A percentile compares a stretch with the other conserved stretches of the same genome.
Conservation (phyloP, 116 monocot species). For the Iris pallida region DNA sequence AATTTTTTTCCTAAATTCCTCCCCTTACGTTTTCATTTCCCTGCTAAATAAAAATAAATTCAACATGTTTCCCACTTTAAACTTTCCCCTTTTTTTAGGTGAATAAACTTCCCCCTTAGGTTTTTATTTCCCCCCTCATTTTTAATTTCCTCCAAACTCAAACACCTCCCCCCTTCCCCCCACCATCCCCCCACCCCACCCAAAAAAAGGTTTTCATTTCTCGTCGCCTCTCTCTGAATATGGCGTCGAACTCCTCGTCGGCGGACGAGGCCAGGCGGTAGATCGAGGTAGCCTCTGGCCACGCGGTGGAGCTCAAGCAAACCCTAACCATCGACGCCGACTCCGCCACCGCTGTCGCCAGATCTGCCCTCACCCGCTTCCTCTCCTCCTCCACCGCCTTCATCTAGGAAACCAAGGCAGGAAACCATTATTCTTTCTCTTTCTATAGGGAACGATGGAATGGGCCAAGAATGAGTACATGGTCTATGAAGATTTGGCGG, state of each 20-base stretch:
- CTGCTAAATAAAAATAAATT: no score
- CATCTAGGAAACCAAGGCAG: constrained; percentile 15
- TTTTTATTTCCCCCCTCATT: no score
- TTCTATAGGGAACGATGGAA: constrained; percentile 13
- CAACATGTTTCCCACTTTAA: no score
- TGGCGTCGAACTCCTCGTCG: not conserved
- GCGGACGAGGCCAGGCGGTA: constrained; percentile 5
- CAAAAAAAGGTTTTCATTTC: no score
- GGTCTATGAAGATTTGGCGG: constrained; percentile 18
- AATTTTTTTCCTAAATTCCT: no score
- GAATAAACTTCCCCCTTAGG: no score
- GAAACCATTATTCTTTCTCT: not conserved
- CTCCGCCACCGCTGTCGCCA: constrained; percentile 6
- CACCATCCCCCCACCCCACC: no score
- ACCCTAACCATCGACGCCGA: constrained; percentile 3
- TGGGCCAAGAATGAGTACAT: constrained; percentile 21
- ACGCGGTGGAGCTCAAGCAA: constrained; percentile 12
- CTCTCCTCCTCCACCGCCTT: constrained; percentile 9
- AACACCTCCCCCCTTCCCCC: no score
- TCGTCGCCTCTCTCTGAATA: no score
- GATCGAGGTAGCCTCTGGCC: constrained; percentile 11
- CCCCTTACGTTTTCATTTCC: no score
- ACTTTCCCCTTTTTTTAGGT: no score
- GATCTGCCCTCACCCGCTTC: constrained; percentile 13
- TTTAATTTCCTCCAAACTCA: no score